Conservation (phyloP, 257 asterid genomes). For the Salvia hispanica region DNA sequence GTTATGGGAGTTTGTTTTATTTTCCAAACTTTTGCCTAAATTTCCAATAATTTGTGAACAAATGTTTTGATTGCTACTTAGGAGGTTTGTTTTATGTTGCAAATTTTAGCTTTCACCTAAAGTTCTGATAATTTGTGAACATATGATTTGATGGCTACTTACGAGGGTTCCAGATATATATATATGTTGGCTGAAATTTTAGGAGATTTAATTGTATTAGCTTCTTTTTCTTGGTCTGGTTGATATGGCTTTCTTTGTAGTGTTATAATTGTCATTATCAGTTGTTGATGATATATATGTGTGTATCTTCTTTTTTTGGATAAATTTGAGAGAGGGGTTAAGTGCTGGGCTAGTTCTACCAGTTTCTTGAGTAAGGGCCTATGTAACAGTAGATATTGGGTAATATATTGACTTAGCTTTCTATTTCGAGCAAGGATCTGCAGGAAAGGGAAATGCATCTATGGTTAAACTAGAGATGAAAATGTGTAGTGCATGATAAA, state of each 20-base stretch:
- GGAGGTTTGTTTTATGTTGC: not conserved
- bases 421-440: constrained; percentile 12
- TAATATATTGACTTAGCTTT: constrained; percentile 6
- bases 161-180: not conserved
- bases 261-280: not conserved
- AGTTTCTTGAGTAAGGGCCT: not conserved
- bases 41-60: not conserved
- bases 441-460: constrained; percentile 1
- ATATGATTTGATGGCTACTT: not conserved
- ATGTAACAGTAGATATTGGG: not conserved
- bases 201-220: not conserved
- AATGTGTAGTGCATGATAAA: no score
- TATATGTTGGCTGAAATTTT: not conserved
- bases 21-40: not conserved
- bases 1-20: not conserved
- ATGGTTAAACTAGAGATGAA: not conserved
- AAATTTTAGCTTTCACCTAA: not conserved
- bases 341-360: not conserved
- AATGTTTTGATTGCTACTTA: no score
- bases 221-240: not conserved
- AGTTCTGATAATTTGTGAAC: not conserved
- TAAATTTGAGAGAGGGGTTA: constrained; percentile 1
- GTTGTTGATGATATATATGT: not conserved
- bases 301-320: not conserved
- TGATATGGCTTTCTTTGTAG: not conserved